Evolutionary conservation across 257 asterid species (phyloP).

Genomic region (Capsicum pubescens): DNA sequence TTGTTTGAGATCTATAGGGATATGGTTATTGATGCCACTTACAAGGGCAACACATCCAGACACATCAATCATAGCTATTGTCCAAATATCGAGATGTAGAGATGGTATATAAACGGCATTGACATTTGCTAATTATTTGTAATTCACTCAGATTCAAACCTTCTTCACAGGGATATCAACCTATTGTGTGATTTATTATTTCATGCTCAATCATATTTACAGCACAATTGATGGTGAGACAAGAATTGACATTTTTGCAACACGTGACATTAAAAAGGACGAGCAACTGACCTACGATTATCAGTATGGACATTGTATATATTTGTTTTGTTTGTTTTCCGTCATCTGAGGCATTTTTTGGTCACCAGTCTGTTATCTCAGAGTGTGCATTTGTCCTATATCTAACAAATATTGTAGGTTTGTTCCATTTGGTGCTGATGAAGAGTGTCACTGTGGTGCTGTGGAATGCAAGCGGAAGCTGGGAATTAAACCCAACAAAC

Average conservation of each 20-base stretch:
- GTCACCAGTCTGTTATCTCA: slow-evolving; percentile 18
- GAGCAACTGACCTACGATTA: slow-evolving; percentile 95
- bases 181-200: slow-evolving; percentile 5
- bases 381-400: slow-evolving; percentile 26
- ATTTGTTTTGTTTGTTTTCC: slow-evolving; percentile 26
- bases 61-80: slow-evolving; percentile 95
- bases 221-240: slow-evolving; percentile 95
- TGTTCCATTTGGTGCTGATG: slow-evolving; percentile 99
- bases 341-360: neutral
- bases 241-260: slow-evolving; percentile 96
- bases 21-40: slow-evolving; percentile 98
- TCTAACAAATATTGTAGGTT: slow-evolving; percentile 85
- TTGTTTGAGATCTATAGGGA: slow-evolving; percentile 92
- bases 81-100: slow-evolving; percentile 98
- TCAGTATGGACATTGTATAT: slow-evolving; percentile 63
- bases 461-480: slow-evolving; percentile 78
- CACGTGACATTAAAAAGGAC: slow-evolving; percentile 78
- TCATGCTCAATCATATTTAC: slow-evolving; percentile 38
- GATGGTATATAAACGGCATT: slow-evolving; percentile 59
- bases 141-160: neutral
- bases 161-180: neutral
- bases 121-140: neutral
- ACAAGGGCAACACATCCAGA: slow-evolving; percentile 95
- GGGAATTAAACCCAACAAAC: slow-evolving; percentile 78
- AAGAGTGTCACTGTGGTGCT: slow-evolving; percentile 96